A percentile compares a stretch with the other conserved stretches of the same genome.
Conservation (phyloP, 495 filamentous ascomycete species). For the Haplographium delicatum region DNA sequence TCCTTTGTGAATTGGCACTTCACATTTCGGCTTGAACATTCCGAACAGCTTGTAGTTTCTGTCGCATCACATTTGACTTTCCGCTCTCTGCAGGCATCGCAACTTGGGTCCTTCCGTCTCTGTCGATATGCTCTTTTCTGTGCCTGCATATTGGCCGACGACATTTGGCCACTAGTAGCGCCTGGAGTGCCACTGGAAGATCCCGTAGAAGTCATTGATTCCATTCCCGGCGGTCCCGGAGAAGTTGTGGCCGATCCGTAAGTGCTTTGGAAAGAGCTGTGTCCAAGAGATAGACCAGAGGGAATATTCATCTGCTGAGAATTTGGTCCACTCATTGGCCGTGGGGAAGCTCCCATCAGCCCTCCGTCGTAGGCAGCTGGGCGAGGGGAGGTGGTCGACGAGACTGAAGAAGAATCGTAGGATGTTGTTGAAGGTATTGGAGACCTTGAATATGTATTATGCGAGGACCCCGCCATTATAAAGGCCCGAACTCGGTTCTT, state of each 20-base stretch:
- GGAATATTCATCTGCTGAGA: constrained; percentile 19
- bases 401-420: constrained; percentile 51
- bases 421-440: constrained; percentile 47
- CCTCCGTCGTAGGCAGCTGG: constrained; percentile 39
- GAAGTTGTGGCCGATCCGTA: constrained; percentile 23
- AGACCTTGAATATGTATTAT: constrained; percentile 48
- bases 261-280: constrained; percentile 19
- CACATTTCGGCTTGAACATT: constrained; percentile 90
- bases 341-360: constrained; percentile 34
- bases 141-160: constrained; percentile 41
- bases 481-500: constrained; percentile 9
- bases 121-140: constrained; percentile 96
- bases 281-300: constrained; percentile 6
- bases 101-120: constrained; percentile 92
- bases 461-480: constrained; percentile 49
- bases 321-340: constrained; percentile 21
- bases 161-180: constrained; percentile 36
- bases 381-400: constrained; percentile 49
- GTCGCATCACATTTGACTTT: constrained; percentile 99
- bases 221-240: constrained; percentile 37
- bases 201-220: constrained; percentile 47
- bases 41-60: constrained; percentile 90
- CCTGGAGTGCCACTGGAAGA: constrained; percentile 45
- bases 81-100: constrained; percentile 93
- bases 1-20: constrained; percentile 99